phyloP scores from a whole-genome alignment of 129 eudicot genomes.

The Erigeron canadensis region DNA sequence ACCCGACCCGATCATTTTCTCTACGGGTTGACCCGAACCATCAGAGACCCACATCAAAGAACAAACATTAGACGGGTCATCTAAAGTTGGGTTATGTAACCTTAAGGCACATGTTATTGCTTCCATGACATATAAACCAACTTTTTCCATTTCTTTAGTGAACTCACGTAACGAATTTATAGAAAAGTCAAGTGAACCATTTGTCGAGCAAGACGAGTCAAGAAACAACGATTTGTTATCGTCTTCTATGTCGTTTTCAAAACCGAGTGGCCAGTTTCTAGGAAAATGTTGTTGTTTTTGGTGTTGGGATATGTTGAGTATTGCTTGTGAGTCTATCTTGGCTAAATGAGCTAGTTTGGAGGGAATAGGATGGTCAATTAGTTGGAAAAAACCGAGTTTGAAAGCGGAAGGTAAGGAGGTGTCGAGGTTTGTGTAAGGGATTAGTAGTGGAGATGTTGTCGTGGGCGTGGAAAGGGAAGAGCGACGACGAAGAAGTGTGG shows the following conservation, averaged over 20 bases:
- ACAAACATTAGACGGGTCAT: slow-evolving; percentile 40
- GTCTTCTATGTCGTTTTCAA: slow-evolving; percentile 41
- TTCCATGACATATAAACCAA: slow-evolving; percentile 58
- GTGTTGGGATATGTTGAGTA: slow-evolving; percentile 44
- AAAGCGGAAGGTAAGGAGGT: slow-evolving; percentile 31
- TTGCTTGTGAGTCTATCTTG: slow-evolving; percentile 53
- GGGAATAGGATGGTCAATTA: slow-evolving; percentile 51
- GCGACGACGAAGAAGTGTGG: slow-evolving; percentile 29
- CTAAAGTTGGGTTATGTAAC: slow-evolving; percentile 46
- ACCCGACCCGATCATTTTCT: slow-evolving; percentile 39
- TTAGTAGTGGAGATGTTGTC: slow-evolving; percentile 27
- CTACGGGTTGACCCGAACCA: neutral
- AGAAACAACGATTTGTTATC: slow-evolving; percentile 54
- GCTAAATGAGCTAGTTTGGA: slow-evolving; percentile 59
- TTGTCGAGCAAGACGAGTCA: slow-evolving; percentile 40
- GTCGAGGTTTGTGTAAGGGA: slow-evolving; percentile 31
- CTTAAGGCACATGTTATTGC: slow-evolving; percentile 51
- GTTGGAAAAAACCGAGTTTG: slow-evolving; percentile 68
- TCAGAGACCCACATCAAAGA: slow-evolving; percentile 66
- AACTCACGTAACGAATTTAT: slow-evolving; percentile 52
- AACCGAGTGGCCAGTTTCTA: slow-evolving; percentile 70
- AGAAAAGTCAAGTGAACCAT: slow-evolving; percentile 34
- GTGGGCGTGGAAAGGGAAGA: slow-evolving; percentile 28
- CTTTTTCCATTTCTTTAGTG: slow-evolving; percentile 54
- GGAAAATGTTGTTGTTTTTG: slow-evolving; percentile 49